These are phyloP conservation scores for Scenedesmus sp. DNA, from an alignment of 163 green algal genomes.

Conservation along the genomic window DNA sequence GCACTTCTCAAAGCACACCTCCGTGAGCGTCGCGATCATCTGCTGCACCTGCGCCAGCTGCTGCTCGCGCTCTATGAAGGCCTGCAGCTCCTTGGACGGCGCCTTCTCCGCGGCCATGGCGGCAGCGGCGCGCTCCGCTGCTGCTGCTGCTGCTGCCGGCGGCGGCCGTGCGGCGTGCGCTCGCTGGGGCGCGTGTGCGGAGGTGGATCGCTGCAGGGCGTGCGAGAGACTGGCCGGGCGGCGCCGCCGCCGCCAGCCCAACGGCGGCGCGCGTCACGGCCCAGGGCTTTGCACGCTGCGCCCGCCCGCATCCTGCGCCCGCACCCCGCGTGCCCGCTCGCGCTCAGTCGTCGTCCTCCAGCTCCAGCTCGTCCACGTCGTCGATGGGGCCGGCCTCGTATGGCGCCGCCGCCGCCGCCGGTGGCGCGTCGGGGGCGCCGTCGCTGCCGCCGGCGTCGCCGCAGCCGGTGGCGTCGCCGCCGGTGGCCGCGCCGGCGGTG, in stretches of 20 bases:
- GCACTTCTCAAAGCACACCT: slow-evolving; percentile 76
- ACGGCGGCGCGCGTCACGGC: too few species aligned
- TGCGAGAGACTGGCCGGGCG: too few species aligned
- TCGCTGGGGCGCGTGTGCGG: too few species aligned
- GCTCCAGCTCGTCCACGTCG: background rate
- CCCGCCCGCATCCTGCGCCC: too few species aligned
- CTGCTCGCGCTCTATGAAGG: slow-evolving; percentile 61
- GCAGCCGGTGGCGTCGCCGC: background rate
- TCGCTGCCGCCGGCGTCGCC: background rate
- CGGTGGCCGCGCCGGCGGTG: background rate
- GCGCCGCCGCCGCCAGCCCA: too few species aligned
- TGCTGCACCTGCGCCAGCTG: slow-evolving; percentile 60
- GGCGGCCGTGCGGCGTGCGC: too few species aligned
- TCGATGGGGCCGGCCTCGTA: background rate
- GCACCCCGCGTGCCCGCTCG: too few species aligned
- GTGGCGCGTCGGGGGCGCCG: background rate
- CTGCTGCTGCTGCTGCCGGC: too few species aligned
- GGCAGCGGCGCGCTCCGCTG: too few species aligned
- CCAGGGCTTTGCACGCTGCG: too few species aligned
- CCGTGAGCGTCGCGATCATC: slow-evolving; percentile 73
- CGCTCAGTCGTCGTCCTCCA: background rate
- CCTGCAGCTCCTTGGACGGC: slow-evolving; percentile 49
- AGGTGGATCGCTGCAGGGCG: too few species aligned
- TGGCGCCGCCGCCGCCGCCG: background rate
- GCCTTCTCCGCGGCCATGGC: slow-evolving; percentile 29